Conservation (phyloP, 805 yeast species). For the Scheffersomyces coipomensis region DNA sequence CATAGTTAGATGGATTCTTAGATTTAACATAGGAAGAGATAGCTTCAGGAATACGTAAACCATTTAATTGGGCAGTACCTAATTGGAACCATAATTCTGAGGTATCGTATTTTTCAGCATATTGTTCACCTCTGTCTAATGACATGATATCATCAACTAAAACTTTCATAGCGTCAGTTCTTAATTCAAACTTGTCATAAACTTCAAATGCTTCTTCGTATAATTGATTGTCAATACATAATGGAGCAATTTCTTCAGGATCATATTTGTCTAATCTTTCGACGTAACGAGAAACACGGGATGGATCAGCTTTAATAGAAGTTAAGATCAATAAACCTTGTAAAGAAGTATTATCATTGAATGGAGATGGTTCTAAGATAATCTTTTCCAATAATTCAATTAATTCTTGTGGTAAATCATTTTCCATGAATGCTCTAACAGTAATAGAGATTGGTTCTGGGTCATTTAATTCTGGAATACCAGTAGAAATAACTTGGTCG, state of each 20-base stretch:
- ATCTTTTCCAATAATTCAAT: slow-evolving; percentile 95
- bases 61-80: slow-evolving; percentile 94
- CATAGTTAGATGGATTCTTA: slow-evolving; percentile 85
- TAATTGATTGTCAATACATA: slow-evolving; percentile 84
- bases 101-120: slow-evolving; percentile 84
- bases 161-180: slow-evolving; percentile 80
- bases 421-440: slow-evolving; percentile 94
- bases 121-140: slow-evolving; percentile 89
- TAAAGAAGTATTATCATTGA: slow-evolving; percentile 89
- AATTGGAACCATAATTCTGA: slow-evolving; percentile 92
- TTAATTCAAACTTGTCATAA: slow-evolving; percentile 78
- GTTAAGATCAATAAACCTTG: slow-evolving; percentile 92
- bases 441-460: slow-evolving; percentile 94
- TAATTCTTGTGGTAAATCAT: slow-evolving; percentile 87
- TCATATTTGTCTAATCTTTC: slow-evolving; percentile 90
- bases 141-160: slow-evolving; percentile 92
- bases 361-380: slow-evolving; percentile 95
- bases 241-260: slow-evolving; percentile 89
- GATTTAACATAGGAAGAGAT: slow-evolving; percentile 90
- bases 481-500: slow-evolving; percentile 94
- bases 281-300: slow-evolving; percentile 78
- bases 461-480: slow-evolving; percentile 89
- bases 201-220: slow-evolving; percentile 94
- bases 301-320: slow-evolving; percentile 91
- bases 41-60: slow-evolving; percentile 87